Evolutionary conservation across 1,139 yeast species (phyloP).

Genomic region (Suhomyces yuchorum): DNA sequence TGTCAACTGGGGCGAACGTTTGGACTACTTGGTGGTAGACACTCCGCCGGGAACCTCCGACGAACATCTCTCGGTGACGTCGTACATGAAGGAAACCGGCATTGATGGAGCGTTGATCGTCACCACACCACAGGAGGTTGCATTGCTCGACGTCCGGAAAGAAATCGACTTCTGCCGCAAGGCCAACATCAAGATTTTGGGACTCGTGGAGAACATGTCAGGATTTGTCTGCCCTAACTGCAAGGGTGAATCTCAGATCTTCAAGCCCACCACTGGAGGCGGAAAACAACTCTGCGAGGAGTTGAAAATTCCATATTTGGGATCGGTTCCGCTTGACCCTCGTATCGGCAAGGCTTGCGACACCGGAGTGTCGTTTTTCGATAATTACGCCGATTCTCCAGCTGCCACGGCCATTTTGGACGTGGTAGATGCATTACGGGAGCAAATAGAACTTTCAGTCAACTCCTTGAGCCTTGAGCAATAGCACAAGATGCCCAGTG

Average conservation of each 20-base stretch:
- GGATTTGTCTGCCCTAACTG: slow-evolving; percentile 98
- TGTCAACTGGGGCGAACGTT: slow-evolving; percentile 87
- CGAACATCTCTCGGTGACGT: slow-evolving; percentile 89
- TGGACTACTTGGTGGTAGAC: slow-evolving; percentile 88
- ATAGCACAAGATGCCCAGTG: background rate
- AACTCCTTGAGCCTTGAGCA: slow-evolving; percentile 1
- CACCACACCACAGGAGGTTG: slow-evolving; percentile 98
- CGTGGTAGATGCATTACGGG: slow-evolving; percentile 70
- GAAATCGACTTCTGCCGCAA: slow-evolving; percentile 94
- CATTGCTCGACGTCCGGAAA: slow-evolving; percentile 89
- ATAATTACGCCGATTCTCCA: slow-evolving; percentile 86
- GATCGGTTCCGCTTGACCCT: slow-evolving; percentile 94
- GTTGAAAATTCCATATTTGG: slow-evolving; percentile 72
- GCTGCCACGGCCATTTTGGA: slow-evolving; percentile 85
- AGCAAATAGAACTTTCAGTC: slow-evolving; percentile 36
- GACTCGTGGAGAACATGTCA: slow-evolving; percentile 96
- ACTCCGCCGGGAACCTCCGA: slow-evolving; percentile 99
- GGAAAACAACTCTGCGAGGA: slow-evolving; percentile 85
- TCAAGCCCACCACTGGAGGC: slow-evolving; percentile 96
- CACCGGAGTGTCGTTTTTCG: slow-evolving; percentile 82
- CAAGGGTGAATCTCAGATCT: slow-evolving; percentile 85
- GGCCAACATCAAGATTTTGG: slow-evolving; percentile 82
- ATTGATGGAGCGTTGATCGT: slow-evolving; percentile 95
- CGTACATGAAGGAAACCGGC: slow-evolving; percentile 85
- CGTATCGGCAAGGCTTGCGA: slow-evolving; percentile 91